These are phyloP conservation scores for Alternaria brassicae DNA, from an alignment of 2,329 filamentous ascomycete genomes.

Conservation along the genomic window DNA sequence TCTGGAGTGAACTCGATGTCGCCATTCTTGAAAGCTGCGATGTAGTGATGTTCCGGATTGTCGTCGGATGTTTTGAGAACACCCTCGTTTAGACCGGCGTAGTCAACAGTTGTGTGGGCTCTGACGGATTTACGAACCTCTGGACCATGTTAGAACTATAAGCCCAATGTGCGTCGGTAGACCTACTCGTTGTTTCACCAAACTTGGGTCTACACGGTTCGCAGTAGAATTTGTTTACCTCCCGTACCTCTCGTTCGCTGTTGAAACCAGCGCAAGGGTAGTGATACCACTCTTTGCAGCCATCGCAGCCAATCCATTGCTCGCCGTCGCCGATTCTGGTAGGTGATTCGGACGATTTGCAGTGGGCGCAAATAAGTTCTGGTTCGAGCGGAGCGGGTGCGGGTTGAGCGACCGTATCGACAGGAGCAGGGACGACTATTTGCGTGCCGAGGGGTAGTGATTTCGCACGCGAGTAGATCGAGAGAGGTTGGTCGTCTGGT, in stretches of 20 bases:
- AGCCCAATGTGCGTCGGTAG: constrained; percentile 32
- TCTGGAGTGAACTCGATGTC: constrained; percentile 67
- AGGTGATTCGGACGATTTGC: constrained; percentile 62
- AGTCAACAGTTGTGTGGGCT: constrained; percentile 71
- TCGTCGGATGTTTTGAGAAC: constrained; percentile 70
- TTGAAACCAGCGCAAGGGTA: constrained; percentile 71
- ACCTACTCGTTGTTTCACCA: constrained; percentile 67
- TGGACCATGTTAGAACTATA: constrained; percentile 39
- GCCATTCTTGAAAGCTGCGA: constrained; percentile 70
- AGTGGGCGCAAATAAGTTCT: constrained; percentile 62
- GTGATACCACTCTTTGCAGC: constrained; percentile 73
- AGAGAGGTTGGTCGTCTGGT: constrained; percentile 7
- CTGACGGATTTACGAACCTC: constrained; percentile 70
- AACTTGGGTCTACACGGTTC: constrained; percentile 64
- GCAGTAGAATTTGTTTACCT: constrained; percentile 74
- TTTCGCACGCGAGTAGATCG: constrained; percentile 30
- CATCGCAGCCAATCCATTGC: constrained; percentile 72
- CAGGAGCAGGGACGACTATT: constrained; percentile 21
- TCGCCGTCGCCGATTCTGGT: constrained; percentile 62
- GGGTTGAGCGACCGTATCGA: constrained; percentile 10
- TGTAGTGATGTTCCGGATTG: constrained; percentile 71
- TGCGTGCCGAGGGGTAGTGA: constrained; percentile 42
- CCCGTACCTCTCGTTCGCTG: constrained; percentile 68
- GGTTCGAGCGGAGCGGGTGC: constrained; percentile 33
- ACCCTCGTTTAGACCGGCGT: constrained; percentile 71